Base-by-base conservation (phyloP, 2,329 filamentous ascomycete species). In the Botrytis cinerea region DNA sequence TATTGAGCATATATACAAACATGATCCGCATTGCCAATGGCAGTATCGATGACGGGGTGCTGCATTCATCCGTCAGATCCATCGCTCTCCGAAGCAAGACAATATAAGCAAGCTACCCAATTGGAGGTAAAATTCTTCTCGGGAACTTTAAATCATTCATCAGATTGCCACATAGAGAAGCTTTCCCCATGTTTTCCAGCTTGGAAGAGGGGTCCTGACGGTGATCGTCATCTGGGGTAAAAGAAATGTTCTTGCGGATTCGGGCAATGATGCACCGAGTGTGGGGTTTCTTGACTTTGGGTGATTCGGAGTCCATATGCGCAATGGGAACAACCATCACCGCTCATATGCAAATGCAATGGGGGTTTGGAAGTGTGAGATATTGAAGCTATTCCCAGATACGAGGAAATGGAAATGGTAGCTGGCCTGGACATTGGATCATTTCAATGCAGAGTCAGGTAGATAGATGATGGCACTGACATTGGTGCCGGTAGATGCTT, bases 121-220 rank as follows among this genome's bases (percentile, higher is more conserved):
- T 76, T 76, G 75, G 75, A 76, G 75, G 75, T 35, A 76, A 76
- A 75, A 75, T 62, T 75, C 32, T 35, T 35, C 54, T 67, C 64
- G 68, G 72, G 62, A 61, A 75, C 62, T 16, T 40, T 40, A 40
- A 64, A 5, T n/a, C 10, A 20, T 28, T 32, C 28, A 28, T 28
- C 62, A 64, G 28, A 46, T 63, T 2, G 22, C 45, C 46, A 67
- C 46, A 46, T 22, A 0, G 25, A 51, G 25, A 32, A 51, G 28
- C 45, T 45, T 46, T 71, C 38, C 61, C 57, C 64, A 43, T 67
- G 67, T 68, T 70, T 67, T 51, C 70, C 45, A 62, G 66, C 54
- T 62, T 70, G 69, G 70, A 74, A 54, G 63, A 73, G 73, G 74
- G 69, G 64, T 69, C n/a, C n/a, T 51, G 9, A n/a, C 38, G 40